phyloP scores from a whole-genome alignment of 23 red algal genomes.

The Gracilaria gracilis region DNA sequence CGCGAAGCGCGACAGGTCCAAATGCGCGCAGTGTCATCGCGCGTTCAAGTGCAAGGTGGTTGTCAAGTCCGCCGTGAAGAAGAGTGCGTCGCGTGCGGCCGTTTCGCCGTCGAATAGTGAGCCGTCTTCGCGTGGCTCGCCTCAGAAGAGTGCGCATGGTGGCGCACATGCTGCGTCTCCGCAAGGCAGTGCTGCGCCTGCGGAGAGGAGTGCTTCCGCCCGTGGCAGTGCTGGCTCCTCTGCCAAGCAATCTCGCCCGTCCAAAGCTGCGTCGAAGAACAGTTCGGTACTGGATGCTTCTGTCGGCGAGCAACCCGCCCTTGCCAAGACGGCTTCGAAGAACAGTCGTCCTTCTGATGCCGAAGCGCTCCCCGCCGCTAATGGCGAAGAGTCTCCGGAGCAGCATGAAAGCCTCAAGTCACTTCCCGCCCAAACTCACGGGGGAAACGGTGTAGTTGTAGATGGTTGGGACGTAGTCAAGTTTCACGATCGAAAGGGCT shows the following conservation, averaged over 20 bases:
- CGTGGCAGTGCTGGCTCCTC: not conserved
- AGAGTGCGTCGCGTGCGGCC: not conserved
- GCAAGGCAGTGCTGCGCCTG: not conserved
- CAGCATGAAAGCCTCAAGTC: not conserved
- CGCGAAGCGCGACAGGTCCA: not conserved
- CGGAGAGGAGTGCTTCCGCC: not conserved
- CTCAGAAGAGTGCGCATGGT: not conserved
- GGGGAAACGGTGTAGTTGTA: not conserved
- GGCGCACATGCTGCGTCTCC: not conserved
- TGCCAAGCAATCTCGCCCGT: not conserved
- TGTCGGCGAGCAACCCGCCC: not conserved
- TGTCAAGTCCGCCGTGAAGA: not conserved
- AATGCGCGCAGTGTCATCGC: not conserved
- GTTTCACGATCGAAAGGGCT: not conserved
- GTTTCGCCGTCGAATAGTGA: not conserved
- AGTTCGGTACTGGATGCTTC: not conserved
- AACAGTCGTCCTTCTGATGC: no score
- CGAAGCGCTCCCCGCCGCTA: not conserved
- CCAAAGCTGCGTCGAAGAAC: not conserved
- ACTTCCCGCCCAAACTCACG: not conserved
- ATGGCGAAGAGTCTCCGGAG: not conserved
- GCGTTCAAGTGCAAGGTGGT: constrained; percentile 7
- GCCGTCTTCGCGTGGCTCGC: not conserved
- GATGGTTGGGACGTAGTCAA: not conserved
- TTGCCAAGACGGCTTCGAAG: not conserved